A percentile compares a stretch with the other conserved stretches of the same genome.
Conservation (phyloP, 2,329 filamentous ascomycete genomes). For the Penicillium sp. region DNA sequence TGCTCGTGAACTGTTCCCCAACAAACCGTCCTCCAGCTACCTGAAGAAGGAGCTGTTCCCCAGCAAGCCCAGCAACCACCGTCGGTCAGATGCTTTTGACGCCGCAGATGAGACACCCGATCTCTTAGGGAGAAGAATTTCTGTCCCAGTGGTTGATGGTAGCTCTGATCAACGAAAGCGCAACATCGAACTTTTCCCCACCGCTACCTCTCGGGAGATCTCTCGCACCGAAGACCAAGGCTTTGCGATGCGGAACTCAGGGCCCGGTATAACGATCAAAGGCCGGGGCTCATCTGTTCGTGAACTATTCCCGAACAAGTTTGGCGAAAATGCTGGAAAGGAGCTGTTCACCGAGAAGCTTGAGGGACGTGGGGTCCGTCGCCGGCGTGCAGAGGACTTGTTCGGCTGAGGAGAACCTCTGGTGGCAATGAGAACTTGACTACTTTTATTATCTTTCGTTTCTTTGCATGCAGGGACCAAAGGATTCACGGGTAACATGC, state of each 20-base stretch:
- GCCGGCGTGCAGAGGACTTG: conserved; percentile 72
- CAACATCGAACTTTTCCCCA: conserved; percentile 47
- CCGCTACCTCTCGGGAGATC: conserved; percentile 25
- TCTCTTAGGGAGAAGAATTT: conserved; percentile 55
- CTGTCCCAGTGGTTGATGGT: conserved; percentile 55
- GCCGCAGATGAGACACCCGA: conserved; percentile 59
- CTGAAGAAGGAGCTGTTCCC: conserved; percentile 64
- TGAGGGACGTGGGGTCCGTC: conserved; percentile 60
- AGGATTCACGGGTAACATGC: conserved; percentile 19
- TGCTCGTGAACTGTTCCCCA: conserved; percentile 54
- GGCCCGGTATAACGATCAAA: conserved; percentile 67
- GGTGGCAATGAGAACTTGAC: not conserved
- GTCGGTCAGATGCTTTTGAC: conserved; percentile 57
- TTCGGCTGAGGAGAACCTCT: conserved; percentile 58
- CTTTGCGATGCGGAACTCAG: conserved; percentile 45
- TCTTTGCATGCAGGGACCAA: not conserved
- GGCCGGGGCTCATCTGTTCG: conserved; percentile 68
- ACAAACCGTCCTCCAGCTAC: conserved; percentile 47
- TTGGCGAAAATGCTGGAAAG: conserved; percentile 60
- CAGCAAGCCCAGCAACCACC: conserved; percentile 50
- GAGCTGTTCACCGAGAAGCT: conserved; percentile 68
- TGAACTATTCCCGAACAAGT: conserved; percentile 71
- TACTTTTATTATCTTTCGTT: not conserved
- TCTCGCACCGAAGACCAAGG: conserved; percentile 42
- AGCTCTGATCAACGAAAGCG: conserved; percentile 36